Evolutionary conservation across 305 asterid species (phyloP), one percentile per base, ranked within the genome.

Genomic region (Fraxinus paxiana): DNA sequence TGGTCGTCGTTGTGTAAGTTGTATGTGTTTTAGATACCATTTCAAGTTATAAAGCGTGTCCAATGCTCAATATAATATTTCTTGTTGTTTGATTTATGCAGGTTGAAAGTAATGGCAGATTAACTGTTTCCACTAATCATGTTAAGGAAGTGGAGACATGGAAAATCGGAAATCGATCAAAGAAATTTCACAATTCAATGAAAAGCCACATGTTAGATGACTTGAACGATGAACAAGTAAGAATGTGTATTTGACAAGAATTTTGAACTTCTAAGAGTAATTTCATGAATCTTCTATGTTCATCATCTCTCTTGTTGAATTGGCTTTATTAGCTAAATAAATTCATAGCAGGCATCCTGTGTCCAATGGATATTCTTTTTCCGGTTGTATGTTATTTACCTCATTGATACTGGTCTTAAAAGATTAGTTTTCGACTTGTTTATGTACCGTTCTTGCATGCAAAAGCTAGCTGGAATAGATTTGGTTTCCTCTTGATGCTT

Each of bases 1-100:
- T 89, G 97, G 96, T 92, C 97, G 94, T 90, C 92, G 92, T 92
- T 92, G 92, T 96, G 99, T 96, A 96, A 96, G 98, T 96, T 96
- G 97, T 94, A 96, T 92, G 98, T 94, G 93, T 89, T 91, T 92
- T 88, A 89, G 89, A 86, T 90, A 81, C 89, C 78, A 86, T 75
- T 71, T 83, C 84, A 85, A 77, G 67, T 87, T 86, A 82, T 81
- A 77, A 80, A 83, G 86, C 82, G 78, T 61, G 88, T 84, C 87
- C 84, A 82, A 69, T 87, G 78, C 90, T 90, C 88, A 87, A 79
- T 89, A 79, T 94, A 89, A 92, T 91, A 84, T 88, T 81, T 78
- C 79, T 72, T 17, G 33, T 70, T 83, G 80, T 77, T 80, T 82
- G 85, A 70, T 78, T 81, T 31, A 77, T 88, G 86, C 96, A 96